Percentiles rank a stretch among this genome's conserved stretches.
Evolutionary conservation across 2,329 filamentous ascomycete genomes (phyloP).

Genomic region (Monosporascus sp.): DNA sequence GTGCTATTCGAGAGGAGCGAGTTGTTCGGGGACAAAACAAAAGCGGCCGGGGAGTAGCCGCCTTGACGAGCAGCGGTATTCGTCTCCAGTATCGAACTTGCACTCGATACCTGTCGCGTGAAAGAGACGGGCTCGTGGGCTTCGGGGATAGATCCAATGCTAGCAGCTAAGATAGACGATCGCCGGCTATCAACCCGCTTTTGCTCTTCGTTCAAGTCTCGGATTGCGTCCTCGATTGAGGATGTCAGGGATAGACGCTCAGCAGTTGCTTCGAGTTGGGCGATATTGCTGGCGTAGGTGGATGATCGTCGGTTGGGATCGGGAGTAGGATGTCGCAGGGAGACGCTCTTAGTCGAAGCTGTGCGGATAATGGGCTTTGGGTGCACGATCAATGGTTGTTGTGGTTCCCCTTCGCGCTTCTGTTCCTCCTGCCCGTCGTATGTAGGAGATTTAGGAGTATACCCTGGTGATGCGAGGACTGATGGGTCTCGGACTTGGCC

Average conservation of each 20-base stretch:
- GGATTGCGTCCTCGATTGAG: conserved; percentile 73
- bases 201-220: conserved; percentile 64
- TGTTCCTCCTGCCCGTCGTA: not conserved
- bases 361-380: conserved; percentile 43
- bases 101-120: conserved; percentile 42
- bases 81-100: conserved; percentile 62
- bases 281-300: conserved; percentile 62
- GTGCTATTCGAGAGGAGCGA: conserved; percentile 49
- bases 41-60: conserved; percentile 64
- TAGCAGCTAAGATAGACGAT: conserved; percentile 55
- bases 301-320: conserved; percentile 58
- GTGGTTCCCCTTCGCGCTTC: conserved; percentile 1
- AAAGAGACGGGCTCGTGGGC: conserved; percentile 24
- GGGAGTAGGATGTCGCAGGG: conserved; percentile 54
- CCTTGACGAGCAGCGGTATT: conserved; percentile 63
- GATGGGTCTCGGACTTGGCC: conserved; percentile 9
- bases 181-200: conserved; percentile 64
- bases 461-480: conserved; percentile 5
- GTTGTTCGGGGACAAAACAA: conserved; percentile 61
- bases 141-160: conserved; percentile 32
- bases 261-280: conserved; percentile 68
- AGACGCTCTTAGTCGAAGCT: conserved; percentile 38
- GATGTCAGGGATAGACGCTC: conserved; percentile 69
- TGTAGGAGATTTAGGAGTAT: conserved; percentile 5
- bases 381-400: conserved; percentile 19